Conservation (phyloP, 108 stramenopile genomes). For the Cyclotella sp. region DNA sequence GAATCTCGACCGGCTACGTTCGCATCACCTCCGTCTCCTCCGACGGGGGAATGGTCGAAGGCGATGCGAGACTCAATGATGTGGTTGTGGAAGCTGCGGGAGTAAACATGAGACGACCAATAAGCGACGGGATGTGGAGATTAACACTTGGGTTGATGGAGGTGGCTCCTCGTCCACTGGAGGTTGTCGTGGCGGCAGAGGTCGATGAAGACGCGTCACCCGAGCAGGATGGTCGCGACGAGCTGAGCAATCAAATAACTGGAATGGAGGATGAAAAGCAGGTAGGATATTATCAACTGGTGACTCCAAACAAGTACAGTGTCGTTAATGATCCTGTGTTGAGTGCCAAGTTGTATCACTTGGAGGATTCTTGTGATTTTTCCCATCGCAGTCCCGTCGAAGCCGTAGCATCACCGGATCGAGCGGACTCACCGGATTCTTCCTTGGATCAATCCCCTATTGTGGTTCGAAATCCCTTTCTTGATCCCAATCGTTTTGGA, state of each 20-base stretch:
- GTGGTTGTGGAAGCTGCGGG: constrained; percentile 85
- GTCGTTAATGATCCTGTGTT: constrained; percentile 13
- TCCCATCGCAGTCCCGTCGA: neutral
- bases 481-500: constrained; percentile 52
- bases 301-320: neutral
- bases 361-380: neutral
- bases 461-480: constrained; percentile 23
- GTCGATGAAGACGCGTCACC: constrained; percentile 19
- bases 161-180: constrained; percentile 81
- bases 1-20: constrained; percentile 32
- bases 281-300: constrained; percentile 36
- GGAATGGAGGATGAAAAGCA: constrained; percentile 7
- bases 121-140: constrained; percentile 89
- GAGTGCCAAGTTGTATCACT: constrained; percentile 12
- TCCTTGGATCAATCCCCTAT: neutral
- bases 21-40: constrained; percentile 22
- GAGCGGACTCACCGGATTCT: neutral
- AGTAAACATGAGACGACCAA: constrained; percentile 81
- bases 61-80: constrained; percentile 67
- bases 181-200: constrained; percentile 62
- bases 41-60: constrained; percentile 42
- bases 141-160: constrained; percentile 85
- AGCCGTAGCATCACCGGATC: neutral
- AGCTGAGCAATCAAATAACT: constrained; percentile 19
- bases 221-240: constrained; percentile 34